Percentiles rank a stretch among this genome's conserved stretches.
These are phyloP conservation scores for Geum urbanum DNA, from an alignment of 306 rosid species.

Conservation along the genomic window DNA sequence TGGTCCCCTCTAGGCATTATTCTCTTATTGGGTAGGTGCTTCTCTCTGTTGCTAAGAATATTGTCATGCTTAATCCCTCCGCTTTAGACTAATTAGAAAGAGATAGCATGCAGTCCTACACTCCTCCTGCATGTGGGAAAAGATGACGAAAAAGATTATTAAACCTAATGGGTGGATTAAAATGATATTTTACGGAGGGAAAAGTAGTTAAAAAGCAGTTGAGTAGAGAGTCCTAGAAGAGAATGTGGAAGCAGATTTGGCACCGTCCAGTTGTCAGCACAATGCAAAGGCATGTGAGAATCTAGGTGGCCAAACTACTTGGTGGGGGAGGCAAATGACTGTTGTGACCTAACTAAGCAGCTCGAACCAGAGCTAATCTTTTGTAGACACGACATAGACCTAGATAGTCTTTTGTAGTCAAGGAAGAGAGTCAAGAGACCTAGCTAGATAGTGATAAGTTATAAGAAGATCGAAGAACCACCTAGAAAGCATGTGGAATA, in stretches of 20 bases:
- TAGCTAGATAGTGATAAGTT: not conserved
- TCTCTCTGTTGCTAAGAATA: constrained; percentile 32
- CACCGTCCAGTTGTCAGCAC: constrained; percentile 32
- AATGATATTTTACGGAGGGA: constrained; percentile 24
- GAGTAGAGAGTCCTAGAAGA: constrained; percentile 24
- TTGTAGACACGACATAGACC: not conserved
- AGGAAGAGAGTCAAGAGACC: not conserved
- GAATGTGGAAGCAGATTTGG: constrained; percentile 28
- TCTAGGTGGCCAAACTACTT: constrained; percentile 15
- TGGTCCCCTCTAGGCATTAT: constrained; percentile 34
- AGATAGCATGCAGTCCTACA: not conserved
- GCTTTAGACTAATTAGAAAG: constrained; percentile 24
- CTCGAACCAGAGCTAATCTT: not conserved
- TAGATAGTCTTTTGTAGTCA: too few species aligned
- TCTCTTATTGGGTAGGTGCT: constrained; percentile 32
- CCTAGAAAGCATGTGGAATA: not conserved
- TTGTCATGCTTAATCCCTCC: constrained; percentile 23
- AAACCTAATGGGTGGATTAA: not conserved
- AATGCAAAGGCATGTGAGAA: constrained; percentile 29
- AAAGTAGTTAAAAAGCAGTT: constrained; percentile 21
- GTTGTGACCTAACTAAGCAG: not conserved
- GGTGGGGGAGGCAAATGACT: constrained; percentile 15
- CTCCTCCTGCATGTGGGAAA: constrained; percentile 21
- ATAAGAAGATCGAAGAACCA: not conserved
- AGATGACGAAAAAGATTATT: not conserved